Base-by-base conservation (phyloP, 441 rosid species). In the Manihot esculenta region DNA sequence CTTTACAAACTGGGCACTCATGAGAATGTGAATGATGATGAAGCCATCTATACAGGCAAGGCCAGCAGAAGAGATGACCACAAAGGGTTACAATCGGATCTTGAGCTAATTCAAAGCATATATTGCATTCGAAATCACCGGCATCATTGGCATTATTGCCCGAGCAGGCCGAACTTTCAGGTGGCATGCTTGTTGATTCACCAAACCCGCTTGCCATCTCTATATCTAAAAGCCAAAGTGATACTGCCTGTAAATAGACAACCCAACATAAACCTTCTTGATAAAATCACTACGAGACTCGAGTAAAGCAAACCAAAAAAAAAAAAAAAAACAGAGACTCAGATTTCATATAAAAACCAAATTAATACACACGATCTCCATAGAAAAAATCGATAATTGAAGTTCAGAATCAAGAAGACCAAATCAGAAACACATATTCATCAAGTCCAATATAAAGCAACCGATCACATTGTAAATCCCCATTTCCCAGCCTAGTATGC, bases 61-160 rank as follows among this genome's bases (percentile, higher is more conserved):
- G 94, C 94, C 94, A 90, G 24, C 89, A 86, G 68, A 67, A 88
- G 65, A 86, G 91, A 66, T 94, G 98, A 5, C 97, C 97, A 45
- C 99, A 94, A 44, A 89, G 94, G n/a, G 97, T 92, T 13, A 92
- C 87, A 14, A 92, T 84, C 0, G 98, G 94, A 75, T 94, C 99
- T 72, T 87, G 93, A 66, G 99, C 97, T 74, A 90, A 76, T 60
- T 94, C 99, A 2, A 94, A 89, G 80, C 97, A 94, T 53, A 94
- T 94, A 79, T 94, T 94, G 85, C 99, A 94, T 70, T 94, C 97
- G 26, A 92, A 94, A 81, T 84, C 86, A 21, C 85, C 88, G 14
- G 79, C 85, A 62, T 88, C 96, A 71, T 77, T 85, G 51, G 64
- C 51, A 30, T 74, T 74, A 8, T 70, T 74, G 35, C 65, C 80